These are phyloP conservation scores for Filobasidium floriforme DNA, from an alignment of 768 basidiomycete genomes.

Conservation along the genomic window DNA sequence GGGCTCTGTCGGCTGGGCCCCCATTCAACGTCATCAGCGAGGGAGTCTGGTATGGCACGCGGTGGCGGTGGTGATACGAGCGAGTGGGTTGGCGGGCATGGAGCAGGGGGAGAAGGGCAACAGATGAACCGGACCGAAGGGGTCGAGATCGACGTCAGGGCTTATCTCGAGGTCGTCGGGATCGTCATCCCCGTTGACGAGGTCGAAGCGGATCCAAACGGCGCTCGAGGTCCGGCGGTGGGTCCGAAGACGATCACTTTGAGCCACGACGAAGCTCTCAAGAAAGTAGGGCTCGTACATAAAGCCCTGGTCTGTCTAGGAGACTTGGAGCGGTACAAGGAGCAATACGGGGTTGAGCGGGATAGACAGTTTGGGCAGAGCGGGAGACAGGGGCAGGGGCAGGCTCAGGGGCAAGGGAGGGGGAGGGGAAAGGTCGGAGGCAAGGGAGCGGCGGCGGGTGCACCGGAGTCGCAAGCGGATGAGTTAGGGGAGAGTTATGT, in stretches of 20 bases:
- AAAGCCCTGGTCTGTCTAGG: constrained; percentile 87
- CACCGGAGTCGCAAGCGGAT: constrained; percentile 42
- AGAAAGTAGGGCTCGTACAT: constrained; percentile 66
- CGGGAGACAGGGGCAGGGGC: constrained; percentile 53
- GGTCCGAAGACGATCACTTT: constrained; percentile 33
- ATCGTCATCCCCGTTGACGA: too few species aligned
- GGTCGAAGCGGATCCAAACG: too few species aligned
- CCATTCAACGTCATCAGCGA: too few species aligned
- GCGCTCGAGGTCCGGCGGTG: too few species aligned
- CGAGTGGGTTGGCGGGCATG: constrained; percentile 51
- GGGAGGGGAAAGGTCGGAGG: constrained; percentile 16
- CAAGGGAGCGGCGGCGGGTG: constrained; percentile 9
- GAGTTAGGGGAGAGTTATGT: constrained; percentile 51
- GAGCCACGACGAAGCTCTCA: constrained; percentile 54
- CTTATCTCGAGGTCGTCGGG: constrained; percentile 15
- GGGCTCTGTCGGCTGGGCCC: constrained; percentile 44
- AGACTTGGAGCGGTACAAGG: constrained; percentile 87
- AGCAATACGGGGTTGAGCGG: constrained; percentile 55
- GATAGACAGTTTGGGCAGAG: constrained; percentile 13
- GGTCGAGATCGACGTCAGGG: constrained; percentile 18
- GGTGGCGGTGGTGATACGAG: constrained; percentile 29
- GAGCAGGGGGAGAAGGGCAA: constrained; percentile 58
- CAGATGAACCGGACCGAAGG: constrained; percentile 7
- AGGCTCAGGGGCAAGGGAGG: constrained; percentile 13
- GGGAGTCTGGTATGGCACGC: too few species aligned